Evolutionary conservation across 495 filamentous ascomycete species (phyloP), one percentile per base, ranked within the genome.

Genomic region (Daldinia concentrica): DNA sequence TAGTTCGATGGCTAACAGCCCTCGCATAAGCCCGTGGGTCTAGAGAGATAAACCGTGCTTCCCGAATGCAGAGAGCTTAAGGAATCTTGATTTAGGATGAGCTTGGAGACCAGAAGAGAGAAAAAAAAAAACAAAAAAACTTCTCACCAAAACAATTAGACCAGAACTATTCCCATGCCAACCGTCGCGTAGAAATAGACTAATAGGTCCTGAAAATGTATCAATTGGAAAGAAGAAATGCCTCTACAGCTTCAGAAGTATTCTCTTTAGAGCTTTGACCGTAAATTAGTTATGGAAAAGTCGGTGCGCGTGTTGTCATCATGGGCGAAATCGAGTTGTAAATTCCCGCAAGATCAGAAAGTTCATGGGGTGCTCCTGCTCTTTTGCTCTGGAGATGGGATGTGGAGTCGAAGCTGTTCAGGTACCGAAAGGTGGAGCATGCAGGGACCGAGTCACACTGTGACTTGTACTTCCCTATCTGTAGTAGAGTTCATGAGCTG

Each of bases 21-120:
- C 62, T 73, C 62, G 52, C 71, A 73, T 73, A 73, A 73, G 71
- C 32, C 39, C 62, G 63, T 68, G 62, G 66, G 66, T 54, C 66
- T 34, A 62, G 8, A 17, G n/a, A 50, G 57, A 66, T 57, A 34
- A 26, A 69, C 66, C 62, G 66, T 73, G 71, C 66, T 69, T 73
- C 71, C 71, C 66, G 71, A 69, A 73, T 66, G 66, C 58, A 73
- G 70, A 73, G 70, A 37, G 36, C 66, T 69, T 22, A 27, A 39
- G 66, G 71, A 73, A 73, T 73, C 71, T 73, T 73, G 71, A 73
- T 73, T 73, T 69, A 57, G 66, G 66, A 65, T 41, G 26, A 58
- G 45, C 69, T 51, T 66, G 66, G 7, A 37, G 3, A 50, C 22
- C 8, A 43, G 59, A 51, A 45, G 43, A 57, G 41, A 58, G 45